Base-by-base conservation (phyloP, 257 asterid genomes). In the Solanum medicagineum region DNA sequence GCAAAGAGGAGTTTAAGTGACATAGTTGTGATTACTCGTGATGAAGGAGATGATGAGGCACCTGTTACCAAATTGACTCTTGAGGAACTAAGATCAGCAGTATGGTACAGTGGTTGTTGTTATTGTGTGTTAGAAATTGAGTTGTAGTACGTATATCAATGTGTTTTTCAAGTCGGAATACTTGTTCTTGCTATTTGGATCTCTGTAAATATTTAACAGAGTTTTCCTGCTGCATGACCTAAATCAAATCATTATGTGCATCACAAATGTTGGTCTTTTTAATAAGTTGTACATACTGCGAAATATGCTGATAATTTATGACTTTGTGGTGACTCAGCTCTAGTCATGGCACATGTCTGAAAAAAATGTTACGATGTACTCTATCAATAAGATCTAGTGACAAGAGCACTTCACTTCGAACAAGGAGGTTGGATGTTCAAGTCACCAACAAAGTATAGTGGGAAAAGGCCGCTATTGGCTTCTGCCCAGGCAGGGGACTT, bases 31-130 rank as follows among this genome's bases (percentile, higher is more conserved):
- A 69, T 92, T 69, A 94, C 98, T 98, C 92, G 93, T 73, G 91
- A 94, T 86, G 98, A 96, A 92, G 96, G 96, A 81, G 95, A 92
- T 80, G 92, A 92, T 80, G 92, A 91, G 70, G 71, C 82, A 87
- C 91, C 94, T 26, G 74, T 93, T 66, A 93, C 92, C 69, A 93
- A 85, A 93, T 90, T 93, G 95, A 89, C 94, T 82, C 83, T 93
- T 22, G 85, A 89, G 92, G 97, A 93, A 88, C 89, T 94, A 66
- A 94, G 94, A 36, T 45, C 89, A 65, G 87, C 90, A 85, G 99
- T 94, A 83, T 94, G 99, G 99, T 96, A 94, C 59, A 90, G 85
- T 86, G 20, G 80, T 68, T 87, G 24, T 84, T 29, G 56, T 86
- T 59, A 59, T 49, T 57, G 60, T 57, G 20, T 24, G 16, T 75